A percentile compares a stretch with the other conserved stretches of the same genome.
phyloP scores from a whole-genome alignment of 1,284 basidiomycete genomes.

The Afroboletus lepidellus region DNA sequence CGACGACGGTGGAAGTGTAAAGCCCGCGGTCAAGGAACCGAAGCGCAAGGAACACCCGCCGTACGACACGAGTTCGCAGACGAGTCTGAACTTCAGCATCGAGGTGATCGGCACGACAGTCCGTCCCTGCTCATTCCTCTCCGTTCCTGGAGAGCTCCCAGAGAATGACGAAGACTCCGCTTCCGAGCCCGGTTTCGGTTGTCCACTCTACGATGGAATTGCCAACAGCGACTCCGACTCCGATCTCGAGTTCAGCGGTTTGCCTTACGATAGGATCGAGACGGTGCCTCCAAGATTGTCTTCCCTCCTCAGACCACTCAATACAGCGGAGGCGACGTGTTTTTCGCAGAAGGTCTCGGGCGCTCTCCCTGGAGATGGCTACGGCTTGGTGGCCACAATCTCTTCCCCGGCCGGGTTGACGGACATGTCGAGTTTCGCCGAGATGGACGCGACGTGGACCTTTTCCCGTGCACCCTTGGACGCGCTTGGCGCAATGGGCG shows the following conservation, averaged over 20 bases:
- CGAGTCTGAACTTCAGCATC: constrained; percentile 15
- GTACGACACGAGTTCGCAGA: constrained; percentile 17
- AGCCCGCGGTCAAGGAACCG: not conserved
- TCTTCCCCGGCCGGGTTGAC: not conserved
- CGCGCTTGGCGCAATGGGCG: not conserved
- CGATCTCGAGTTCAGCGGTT: too few species aligned
- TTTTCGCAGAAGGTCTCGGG: constrained; percentile 7
- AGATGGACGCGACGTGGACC: not conserved
- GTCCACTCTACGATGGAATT: too few species aligned
- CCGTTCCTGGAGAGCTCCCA: not conserved
- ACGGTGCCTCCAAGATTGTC: not conserved
- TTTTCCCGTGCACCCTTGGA: not conserved
- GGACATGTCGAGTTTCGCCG: not conserved
- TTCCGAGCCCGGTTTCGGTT: not conserved
- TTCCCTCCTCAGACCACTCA: constrained; percentile 9
- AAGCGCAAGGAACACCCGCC: constrained; percentile 10
- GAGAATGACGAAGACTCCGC: not conserved
- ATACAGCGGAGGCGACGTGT: constrained; percentile 12
- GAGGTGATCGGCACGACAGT: constrained; percentile 19
- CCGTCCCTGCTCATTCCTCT: constrained; percentile 14
- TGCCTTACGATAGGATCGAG: not conserved
- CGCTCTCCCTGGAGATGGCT: not conserved
- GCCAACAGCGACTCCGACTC: too few species aligned
- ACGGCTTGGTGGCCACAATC: not conserved
- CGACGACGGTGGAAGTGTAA: not conserved